Base-by-base conservation (phyloP, 2,329 filamentous ascomycete genomes). In the Aspergillus neoniger region DNA sequence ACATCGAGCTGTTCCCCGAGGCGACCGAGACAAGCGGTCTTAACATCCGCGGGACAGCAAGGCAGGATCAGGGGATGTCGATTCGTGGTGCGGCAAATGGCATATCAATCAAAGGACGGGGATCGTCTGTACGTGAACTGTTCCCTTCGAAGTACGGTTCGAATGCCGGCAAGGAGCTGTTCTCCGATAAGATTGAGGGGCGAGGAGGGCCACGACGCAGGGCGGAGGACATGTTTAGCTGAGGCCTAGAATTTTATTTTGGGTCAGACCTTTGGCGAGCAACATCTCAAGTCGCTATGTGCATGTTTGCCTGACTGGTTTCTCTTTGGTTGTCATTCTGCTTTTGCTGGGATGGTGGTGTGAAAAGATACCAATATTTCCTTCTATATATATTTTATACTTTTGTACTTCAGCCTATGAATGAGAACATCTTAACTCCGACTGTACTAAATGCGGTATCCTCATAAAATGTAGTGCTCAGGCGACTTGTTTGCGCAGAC, bases 161-260 rank as follows among this genome's bases (percentile, higher is more conserved):
- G 65, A 91, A 91, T 70, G 76, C 83, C 2, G 86, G 85, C 53
- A 91, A 90, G 74, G 90, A 92, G 71, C 74, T 91, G 15, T 90
- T 92, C 68, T 82, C 83, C 1, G 83, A 86, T 61, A 86, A 79
- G 63, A 70, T 86, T 25, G 83, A 86, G 56, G 85, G 84, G 2
- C 80, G 86, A 63, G 81, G 84, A 14, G 81, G 82, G 60, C 82
- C 80, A 63, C 84, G 90, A 65, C 85, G 88, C 67, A 87, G 81
- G 70, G 90, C 90, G 0, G 88, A 91, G 68, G 90, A 93, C 76
- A 79, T 90, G 64, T 93, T 92, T 72, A 81, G 83, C 63, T 92
- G 74, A 83, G 28, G 32, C n/a, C 4, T 28, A 28, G 7, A 8
- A 28, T 2, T 8, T 32, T 6, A 14, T 5, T 10, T 44, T 44